Base-by-base conservation (phyloP, 139 green algal species). In the Micromonas commoda region DNA sequence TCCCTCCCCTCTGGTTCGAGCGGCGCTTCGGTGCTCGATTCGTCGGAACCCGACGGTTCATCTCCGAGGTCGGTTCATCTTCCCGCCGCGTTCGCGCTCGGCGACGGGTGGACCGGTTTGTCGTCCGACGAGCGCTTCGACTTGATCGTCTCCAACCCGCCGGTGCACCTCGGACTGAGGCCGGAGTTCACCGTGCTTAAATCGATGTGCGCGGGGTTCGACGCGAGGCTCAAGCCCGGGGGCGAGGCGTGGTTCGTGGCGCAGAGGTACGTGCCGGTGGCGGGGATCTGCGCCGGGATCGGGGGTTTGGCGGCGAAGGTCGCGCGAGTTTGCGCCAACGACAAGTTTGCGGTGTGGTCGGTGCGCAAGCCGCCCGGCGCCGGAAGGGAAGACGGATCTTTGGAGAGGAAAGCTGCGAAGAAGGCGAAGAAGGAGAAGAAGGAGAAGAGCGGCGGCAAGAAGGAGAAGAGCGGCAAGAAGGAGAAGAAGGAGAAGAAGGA, bases 221-320 rank as follows among this genome's bases (percentile, higher is more conserved):
- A 5, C 3, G 19, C 24, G 28, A 24, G 52, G 9, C 33, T 77
- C 19, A 54, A n/a, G 3, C 26, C 28, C 1, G 33, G 28, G 4
- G 71, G 71, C n/a, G 51, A 33, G 45, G 29, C 29, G 16, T 77
- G 34, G 28, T 29, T 66, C 31, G 71, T 77, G n/a, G 28, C 51
- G 19, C 71, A 77, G n/a, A 29, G 52, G 1, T 77, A 77, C 71
- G 71, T 77, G 4, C 71, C 71, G 33, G 9, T 67, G 45, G 45
- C 9, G 45, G 45, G 9, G 45, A 57, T 57, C 9, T 57, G 45
- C 45, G 45, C 45, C 45, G 45, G 9, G 9, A 16, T 16, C 9
- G 45, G 45, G 9, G n/a, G n/a, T n/a, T n/a, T n/a, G n/a, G 45
- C 45, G 45, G 45, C 9, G 9, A 16, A 57, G 9, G 45, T 16